Evolutionary conservation across 805 yeast genomes (phyloP).

Genomic region (Cyberlindnera veronae): DNA sequence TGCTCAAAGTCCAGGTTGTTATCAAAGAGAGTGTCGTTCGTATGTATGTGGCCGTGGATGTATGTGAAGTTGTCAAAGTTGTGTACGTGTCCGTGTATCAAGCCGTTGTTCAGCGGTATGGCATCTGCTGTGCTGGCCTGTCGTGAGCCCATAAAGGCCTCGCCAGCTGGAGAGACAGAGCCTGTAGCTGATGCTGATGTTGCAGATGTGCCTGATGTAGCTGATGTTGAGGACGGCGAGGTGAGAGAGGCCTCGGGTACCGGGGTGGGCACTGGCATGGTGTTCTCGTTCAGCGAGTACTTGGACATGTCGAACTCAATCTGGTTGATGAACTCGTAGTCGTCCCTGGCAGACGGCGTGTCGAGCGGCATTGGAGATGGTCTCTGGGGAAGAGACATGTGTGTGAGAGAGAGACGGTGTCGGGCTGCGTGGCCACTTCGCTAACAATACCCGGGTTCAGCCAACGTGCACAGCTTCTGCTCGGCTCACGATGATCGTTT

Average conservation of each 20-base stretch:
- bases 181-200: not conserved
- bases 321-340: slow-evolving; percentile 3
- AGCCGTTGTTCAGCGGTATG: slow-evolving; percentile 31
- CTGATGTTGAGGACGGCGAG: not conserved
- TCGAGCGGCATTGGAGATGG: not conserved
- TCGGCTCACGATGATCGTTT: not conserved
- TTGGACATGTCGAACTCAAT: slow-evolving; percentile 13
- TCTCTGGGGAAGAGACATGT: too few species aligned
- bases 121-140: not conserved
- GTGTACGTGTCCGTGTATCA: slow-evolving; percentile 68
- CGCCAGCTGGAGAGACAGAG: not conserved
- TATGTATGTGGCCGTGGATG: slow-evolving; percentile 68
- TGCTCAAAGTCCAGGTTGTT: not conserved
- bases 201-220: not conserved
- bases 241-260: not conserved
- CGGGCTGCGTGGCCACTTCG: too few species aligned
- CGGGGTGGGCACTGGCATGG: not conserved
- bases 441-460: too few species aligned
- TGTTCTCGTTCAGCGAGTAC: slow-evolving; percentile 9
- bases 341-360: not conserved
- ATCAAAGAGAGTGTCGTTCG: slow-evolving; percentile 21
- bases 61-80: slow-evolving; percentile 58
- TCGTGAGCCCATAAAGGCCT: not conserved
- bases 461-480: too few species aligned
- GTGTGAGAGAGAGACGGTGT: too few species aligned